Evolutionary conservation across 1,284 basidiomycete genomes (phyloP), one percentile per base, ranked within the genome.

Genomic region (Polyporus tsugae): DNA sequence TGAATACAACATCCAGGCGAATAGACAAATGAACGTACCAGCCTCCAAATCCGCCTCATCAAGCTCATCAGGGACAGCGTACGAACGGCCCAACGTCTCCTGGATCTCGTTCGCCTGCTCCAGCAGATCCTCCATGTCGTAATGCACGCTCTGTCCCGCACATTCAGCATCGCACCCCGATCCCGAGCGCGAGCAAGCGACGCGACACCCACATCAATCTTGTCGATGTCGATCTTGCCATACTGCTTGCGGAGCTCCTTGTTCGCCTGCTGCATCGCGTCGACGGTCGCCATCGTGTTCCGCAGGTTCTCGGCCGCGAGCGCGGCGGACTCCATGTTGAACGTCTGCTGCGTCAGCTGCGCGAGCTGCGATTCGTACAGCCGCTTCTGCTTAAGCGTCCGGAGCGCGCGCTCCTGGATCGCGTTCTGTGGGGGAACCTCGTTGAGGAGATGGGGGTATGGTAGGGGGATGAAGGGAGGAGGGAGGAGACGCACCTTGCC

Each of bases 241-340:
- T 99, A 99, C 81, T 99, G 97, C 80, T 93, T 95, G 82, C 90
- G 90, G 84, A 99, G 90, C 82, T 99, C 96, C 83, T 98, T 98
- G 84, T 99, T 99, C 22, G 98, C 97, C n/a, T 88, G 80, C 78
- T 96, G 91, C 97, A 99, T 99, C 6, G 96, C 98, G 76, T 98
- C 96, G 29, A 99, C 92, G 0, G 98, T 99, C n/a, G 96, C 97
- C 98, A 99, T 99, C 75, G 98, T 99, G 79, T 99, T 99, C 71
- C 96, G 90, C 74, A 99, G 82, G 81, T 99, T 99, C 82, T 99
- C 98, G 4, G 97, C 99, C 19, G 96, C 93, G 80, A 99, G 91
- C 11, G 94, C 90, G 33, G 97, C 94, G 71, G 95, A 97, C 83
- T 99, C 97, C 95, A 99, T 99, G 82, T 99, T 99, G 85, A 96